Base-by-base conservation (phyloP, 2,329 filamentous ascomycete species). In the Pestalotiopsis sp. region DNA sequence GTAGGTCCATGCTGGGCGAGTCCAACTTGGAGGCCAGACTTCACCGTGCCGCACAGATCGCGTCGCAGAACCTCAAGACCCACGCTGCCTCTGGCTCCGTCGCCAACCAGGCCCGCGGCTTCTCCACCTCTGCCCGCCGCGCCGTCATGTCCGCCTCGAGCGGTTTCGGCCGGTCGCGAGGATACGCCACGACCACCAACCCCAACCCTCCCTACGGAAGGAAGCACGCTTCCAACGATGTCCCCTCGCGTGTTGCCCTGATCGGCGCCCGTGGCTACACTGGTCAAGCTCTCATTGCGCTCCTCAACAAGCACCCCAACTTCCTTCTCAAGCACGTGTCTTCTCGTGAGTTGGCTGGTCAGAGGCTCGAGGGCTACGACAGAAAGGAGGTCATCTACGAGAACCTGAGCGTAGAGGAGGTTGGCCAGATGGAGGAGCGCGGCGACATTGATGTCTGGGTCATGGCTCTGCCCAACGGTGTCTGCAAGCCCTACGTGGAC, bases 221-320 rank as follows among this genome's bases (percentile, higher is more conserved):
- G 82, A 95, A 94, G 85, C 97, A 97, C 81, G 92, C 90, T 69
- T 94, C 93, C 69, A 97, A 95, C 82, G 87, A 89, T 69, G 88
- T 89, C 70, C 92, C 93, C 12, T 90, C 94, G 13, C 92, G 91
- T 77, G 89, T 98, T 63, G 95, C 92, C 59, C 86, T 98, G 67
- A 97, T 98, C 72, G 95, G 95, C 71, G 95, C 94, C 68, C 92
- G 95, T 77, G 95, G 96, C 41, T 98, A 97, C 79, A 98, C 95
- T 66, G 95, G 96, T 56, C 93, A 97, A 80, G 93, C 94, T 67
- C 86, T 99, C 62, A 94, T 98, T 75, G 91, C 90, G 70, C 88
- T 99, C 23, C 86, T 99, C 64, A 96, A 97, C 82, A 83, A 89
- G 41, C 96, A 72, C n/a, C 70, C 68, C 23, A 66, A 68, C 68